Conservation (phyloP, 1,139 yeast genomes). For the Protomyces gravidus region DNA sequence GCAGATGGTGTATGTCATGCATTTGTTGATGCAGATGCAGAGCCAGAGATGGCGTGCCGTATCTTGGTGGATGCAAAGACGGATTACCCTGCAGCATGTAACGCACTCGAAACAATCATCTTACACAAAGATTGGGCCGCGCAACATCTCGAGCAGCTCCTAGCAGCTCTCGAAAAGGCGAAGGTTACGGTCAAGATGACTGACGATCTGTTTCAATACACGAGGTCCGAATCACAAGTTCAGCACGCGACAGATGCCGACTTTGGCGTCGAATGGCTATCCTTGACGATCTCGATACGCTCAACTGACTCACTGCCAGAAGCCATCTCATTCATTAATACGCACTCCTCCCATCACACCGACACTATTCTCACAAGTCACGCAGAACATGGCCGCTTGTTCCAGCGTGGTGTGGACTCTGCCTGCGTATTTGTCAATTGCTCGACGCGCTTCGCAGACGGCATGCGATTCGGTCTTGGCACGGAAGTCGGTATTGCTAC, state of each 20-base stretch:
- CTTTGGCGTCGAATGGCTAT: constrained; percentile 76
- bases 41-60: constrained; percentile 66
- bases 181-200: constrained; percentile 61
- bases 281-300: constrained; percentile 73
- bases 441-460: constrained; percentile 95
- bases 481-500: constrained; percentile 98
- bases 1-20: constrained; percentile 97
- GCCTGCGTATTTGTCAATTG: constrained; percentile 99
- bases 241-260: constrained; percentile 49
- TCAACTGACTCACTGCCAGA: constrained; percentile 55
- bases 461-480: constrained; percentile 96
- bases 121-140: constrained; percentile 54
- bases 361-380: constrained; percentile 82
- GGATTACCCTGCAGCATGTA: constrained; percentile 97
- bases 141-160: constrained; percentile 42
- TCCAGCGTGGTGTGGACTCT: constrained; percentile 82
- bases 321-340: constrained; percentile 79
- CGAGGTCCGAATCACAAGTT: constrained; percentile 40
- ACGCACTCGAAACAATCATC: constrained; percentile 85
- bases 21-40: constrained; percentile 72
- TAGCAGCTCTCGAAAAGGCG: constrained; percentile 53
- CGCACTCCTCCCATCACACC: constrained; percentile 93
- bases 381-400: constrained; percentile 63
- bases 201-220: constrained; percentile 48
- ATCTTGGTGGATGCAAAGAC: constrained; percentile 84